Evolutionary conservation across 768 basidiomycete species (phyloP).

Genomic region (Leccinum rimulosum): DNA sequence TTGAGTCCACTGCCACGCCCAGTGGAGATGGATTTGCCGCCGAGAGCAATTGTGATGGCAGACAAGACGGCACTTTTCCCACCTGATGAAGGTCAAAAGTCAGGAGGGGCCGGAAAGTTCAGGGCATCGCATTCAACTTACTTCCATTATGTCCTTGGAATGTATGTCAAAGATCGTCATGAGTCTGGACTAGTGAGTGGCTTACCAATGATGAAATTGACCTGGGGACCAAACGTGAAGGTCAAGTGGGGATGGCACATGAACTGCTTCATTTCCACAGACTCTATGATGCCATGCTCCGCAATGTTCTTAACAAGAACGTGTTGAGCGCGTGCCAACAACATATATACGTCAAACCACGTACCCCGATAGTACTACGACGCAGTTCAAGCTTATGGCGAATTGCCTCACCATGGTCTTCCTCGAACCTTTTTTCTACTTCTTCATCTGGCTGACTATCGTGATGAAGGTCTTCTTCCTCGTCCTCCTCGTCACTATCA

Average conservation of each 20-base stretch:
- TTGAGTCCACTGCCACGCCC: constrained; percentile 85
- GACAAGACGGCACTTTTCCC: constrained; percentile 95
- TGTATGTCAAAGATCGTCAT: constrained; percentile 2
- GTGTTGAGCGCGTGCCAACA: neutral
- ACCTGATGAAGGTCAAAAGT: constrained; percentile 47
- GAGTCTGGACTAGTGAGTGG: neutral
- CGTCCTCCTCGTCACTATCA: constrained; percentile 30
- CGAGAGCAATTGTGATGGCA: constrained; percentile 89
- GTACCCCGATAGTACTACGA: constrained; percentile 39
- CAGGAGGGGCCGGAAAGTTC: neutral
- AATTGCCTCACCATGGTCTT: constrained; percentile 54
- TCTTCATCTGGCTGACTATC: constrained; percentile 43
- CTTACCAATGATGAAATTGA: constrained; percentile 95
- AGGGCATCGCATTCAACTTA: constrained; percentile 38
- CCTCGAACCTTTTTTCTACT: constrained; percentile 67
- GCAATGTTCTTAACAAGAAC: constrained; percentile 58
- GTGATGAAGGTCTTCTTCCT: constrained; percentile 34
- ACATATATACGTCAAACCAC: constrained; percentile 42
- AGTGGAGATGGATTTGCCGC: constrained; percentile 89
- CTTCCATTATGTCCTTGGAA: constrained; percentile 85
- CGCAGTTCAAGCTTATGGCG: constrained; percentile 51
- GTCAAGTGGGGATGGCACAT: constrained; percentile 91
- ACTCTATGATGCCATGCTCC: constrained; percentile 84
- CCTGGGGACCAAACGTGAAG: constrained; percentile 86
- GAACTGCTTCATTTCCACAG: constrained; percentile 86